These are phyloP conservation scores for Odonthalia washingtoniensis DNA, from an alignment of 31 red algal genomes.

Conservation along the genomic window DNA sequence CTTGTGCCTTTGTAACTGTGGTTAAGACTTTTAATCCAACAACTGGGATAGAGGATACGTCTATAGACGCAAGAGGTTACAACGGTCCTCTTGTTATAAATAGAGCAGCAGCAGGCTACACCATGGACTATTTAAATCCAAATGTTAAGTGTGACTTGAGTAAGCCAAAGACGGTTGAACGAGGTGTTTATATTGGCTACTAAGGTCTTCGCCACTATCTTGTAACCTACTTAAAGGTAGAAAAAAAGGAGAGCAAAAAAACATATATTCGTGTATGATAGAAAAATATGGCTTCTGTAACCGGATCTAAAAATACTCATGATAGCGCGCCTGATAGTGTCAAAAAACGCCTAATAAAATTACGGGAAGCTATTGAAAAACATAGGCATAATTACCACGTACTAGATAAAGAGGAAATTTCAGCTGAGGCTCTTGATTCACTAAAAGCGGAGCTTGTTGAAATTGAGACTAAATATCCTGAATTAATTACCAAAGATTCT, in stretches of 20 bases:
- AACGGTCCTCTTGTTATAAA: background rate
- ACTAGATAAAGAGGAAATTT: conserved; percentile 9
- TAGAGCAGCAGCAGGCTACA: background rate
- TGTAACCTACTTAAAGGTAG: background rate
- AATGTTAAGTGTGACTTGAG: conserved; percentile 6
- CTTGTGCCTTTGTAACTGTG: conserved; percentile 2
- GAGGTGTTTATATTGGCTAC: background rate
- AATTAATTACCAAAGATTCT: conserved; percentile 24
- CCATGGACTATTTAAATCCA: background rate
- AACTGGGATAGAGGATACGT: conserved; percentile 6
- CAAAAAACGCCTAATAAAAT: conserved; percentile 17
- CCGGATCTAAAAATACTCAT: background rate
- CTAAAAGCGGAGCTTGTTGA: conserved; percentile 1
- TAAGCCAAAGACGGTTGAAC: background rate
- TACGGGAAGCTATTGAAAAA: background rate
- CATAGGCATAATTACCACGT: conserved; percentile 19
- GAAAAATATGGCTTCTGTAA: background rate
- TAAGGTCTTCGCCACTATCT: background rate
- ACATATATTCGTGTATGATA: conserved; percentile 7
- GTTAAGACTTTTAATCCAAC: background rate
- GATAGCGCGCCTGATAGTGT: background rate
- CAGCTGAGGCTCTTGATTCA: conserved; percentile 10
- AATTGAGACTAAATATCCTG: conserved; percentile 17
- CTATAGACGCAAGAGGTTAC: background rate
- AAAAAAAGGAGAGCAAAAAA: background rate